Base-by-base conservation (phyloP, 805 yeast species). In the Suhomyces canberraensis region DNA sequence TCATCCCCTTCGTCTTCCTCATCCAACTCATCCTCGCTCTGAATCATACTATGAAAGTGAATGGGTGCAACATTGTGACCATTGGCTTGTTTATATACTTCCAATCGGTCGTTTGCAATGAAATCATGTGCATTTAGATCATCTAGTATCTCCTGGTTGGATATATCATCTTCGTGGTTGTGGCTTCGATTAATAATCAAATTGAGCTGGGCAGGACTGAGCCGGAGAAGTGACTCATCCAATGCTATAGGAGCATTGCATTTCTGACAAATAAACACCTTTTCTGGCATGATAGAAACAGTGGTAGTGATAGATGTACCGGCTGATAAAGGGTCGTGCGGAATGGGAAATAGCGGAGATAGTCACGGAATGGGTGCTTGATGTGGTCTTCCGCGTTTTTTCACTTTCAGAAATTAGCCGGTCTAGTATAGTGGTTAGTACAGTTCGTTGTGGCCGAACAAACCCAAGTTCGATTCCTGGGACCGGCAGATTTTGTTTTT, bases 161-260 rank as follows among this genome's bases (percentile, higher is more conserved):
- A 35, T 11, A 29, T 3, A 47, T 41, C 31, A 44, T 41, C 26
- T 8, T 39, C 33, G 6, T 47, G 45, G 20, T 47, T 35, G 33
- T 45, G 45, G 4, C 47, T 37, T 51, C 64, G 64, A n/a, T 60
- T 59, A 0, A 75, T 61, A 14, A 84, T 59, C 16, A 81, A 63
- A 26, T 73, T 70, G 3, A 71, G 60, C 51, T 82, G 89, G 0
- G 81, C 78, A 16, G 68, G 61, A 32, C 76, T 71, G 17, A 81
- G 54, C 21, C 71, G 72, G 15, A 62, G 54, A 11, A 84, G 53
- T 0, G 87, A 73, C 9, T 70, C 70, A 52, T 83, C 85, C 4
- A 81, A 58, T 9, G 56, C 52, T 21, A 84, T 51, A 1, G 85
- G 83, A 15, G 75, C 64, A 40, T 75, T 69, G 56, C 91, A 84